Evolutionary conservation across 2,329 filamentous ascomycete species (phyloP).

Genomic region (Venturia carpophila): DNA sequence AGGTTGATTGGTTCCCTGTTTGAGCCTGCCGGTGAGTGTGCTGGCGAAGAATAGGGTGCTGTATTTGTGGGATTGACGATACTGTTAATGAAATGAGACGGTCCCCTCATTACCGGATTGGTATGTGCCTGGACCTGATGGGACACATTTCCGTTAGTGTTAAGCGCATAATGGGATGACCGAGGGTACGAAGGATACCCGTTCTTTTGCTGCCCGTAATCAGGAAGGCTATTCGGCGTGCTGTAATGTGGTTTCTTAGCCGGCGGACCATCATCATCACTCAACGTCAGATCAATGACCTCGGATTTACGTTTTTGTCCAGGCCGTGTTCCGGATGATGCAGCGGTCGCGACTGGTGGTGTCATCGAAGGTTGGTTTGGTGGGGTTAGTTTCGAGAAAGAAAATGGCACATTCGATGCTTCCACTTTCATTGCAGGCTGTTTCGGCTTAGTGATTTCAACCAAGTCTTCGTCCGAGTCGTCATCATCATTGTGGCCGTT

Average conservation of each 20-base stretch:
- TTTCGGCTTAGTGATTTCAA: constrained; percentile 37
- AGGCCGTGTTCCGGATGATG: background rate
- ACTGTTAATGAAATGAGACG: constrained; percentile 5
- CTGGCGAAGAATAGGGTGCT: constrained; percentile 2
- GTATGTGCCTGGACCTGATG: background rate
- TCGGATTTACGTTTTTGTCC: constrained; percentile 39
- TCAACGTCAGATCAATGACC: constrained; percentile 43
- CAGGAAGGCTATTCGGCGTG: constrained; percentile 31
- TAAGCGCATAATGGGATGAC: constrained; percentile 7
- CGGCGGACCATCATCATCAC: constrained; percentile 35
- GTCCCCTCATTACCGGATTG: background rate
- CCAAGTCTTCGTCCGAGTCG: constrained; percentile 37
- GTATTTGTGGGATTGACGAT: background rate
- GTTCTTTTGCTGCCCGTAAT: constrained; percentile 19
- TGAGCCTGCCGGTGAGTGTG: constrained; percentile 3
- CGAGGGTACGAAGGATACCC: constrained; percentile 11
- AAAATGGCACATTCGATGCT: constrained; percentile 30
- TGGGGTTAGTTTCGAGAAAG: constrained; percentile 36
- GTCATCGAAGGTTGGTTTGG: constrained; percentile 28
- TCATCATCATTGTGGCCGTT: constrained; percentile 12
- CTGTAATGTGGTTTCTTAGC: constrained; percentile 35
- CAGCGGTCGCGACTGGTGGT: constrained; percentile 21
- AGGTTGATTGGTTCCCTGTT: constrained; percentile 5
- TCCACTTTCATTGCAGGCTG: constrained; percentile 33
- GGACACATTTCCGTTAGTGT: constrained; percentile 14